Percentiles rank a stretch among this genome's conserved stretches.
Evolutionary conservation across 2,329 filamentous ascomycete species (phyloP).

Genomic region (Scedosporium minutisporum): DNA sequence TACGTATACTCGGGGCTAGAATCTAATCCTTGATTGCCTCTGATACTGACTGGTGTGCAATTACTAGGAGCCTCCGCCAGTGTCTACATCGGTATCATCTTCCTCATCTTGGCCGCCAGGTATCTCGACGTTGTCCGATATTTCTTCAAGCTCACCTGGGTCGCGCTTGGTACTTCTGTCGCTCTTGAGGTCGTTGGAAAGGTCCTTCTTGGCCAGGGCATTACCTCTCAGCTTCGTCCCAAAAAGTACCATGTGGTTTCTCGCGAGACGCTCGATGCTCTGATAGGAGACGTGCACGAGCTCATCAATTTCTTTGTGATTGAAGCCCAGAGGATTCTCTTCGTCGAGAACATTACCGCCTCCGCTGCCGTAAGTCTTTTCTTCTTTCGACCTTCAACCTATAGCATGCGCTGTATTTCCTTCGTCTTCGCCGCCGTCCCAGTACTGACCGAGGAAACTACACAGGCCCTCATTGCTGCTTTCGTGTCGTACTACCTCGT

Average conservation of each 20-base stretch:
- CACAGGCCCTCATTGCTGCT: constrained; percentile 48
- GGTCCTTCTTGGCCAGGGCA: constrained; percentile 48
- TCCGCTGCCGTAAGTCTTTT: constrained; percentile 45
- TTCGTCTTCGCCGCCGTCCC: neutral
- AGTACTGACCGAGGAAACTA: neutral
- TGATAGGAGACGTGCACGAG: constrained; percentile 57
- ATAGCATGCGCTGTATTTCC: no score
- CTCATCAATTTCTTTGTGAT: constrained; percentile 65
- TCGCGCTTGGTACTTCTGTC: constrained; percentile 50
- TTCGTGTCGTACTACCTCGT: constrained; percentile 60
- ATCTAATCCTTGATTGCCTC: neutral
- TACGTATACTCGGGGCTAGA: constrained; percentile 26
- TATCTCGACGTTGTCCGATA: constrained; percentile 60
- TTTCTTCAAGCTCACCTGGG: constrained; percentile 55
- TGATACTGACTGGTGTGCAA: neutral
- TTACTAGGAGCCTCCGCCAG: constrained; percentile 51
- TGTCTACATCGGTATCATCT: constrained; percentile 48
- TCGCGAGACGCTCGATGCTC: constrained; percentile 48
- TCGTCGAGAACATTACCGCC: constrained; percentile 54
- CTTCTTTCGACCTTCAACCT: neutral
- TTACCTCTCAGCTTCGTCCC: constrained; percentile 57
- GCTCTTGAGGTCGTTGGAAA: constrained; percentile 53
- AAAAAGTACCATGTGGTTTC: constrained; percentile 59
- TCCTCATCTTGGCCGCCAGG: constrained; percentile 51
- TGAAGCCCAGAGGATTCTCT: constrained; percentile 58